Conservation (phyloP, 257 asterid genomes). For the Solanum paucissectum region DNA sequence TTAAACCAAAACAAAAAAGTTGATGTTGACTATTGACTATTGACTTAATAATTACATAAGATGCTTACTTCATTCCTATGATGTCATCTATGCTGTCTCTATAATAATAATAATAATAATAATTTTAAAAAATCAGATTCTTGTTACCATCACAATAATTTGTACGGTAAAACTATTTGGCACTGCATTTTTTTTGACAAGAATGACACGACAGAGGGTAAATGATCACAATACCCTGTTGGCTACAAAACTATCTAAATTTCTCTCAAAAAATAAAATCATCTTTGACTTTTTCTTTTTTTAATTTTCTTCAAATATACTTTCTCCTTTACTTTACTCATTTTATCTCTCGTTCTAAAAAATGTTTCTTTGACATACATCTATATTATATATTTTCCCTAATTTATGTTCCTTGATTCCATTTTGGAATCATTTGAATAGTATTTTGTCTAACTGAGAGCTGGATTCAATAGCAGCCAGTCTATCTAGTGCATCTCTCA, state of each 20-base stretch:
- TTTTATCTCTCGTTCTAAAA: background rate
- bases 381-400: too few species aligned
- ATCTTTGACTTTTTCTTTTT: background rate
- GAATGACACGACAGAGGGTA: background rate
- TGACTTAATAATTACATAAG: background rate
- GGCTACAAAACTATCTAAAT: too few species aligned
- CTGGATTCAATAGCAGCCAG: background rate
- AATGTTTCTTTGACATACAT: too few species aligned
- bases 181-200: background rate
- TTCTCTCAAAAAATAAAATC: too few species aligned
- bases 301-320: background rate
- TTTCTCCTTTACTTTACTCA: too few species aligned
- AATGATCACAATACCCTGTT: too few species aligned
- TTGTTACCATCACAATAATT: background rate
- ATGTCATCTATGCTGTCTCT: background rate
- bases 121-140: background rate
- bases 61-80: background rate
- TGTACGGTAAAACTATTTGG: too few species aligned
- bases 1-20: background rate
- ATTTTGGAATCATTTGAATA: background rate
- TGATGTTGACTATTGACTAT: background rate
- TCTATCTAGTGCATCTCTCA: background rate
- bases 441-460: background rate
- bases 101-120: too few species aligned
- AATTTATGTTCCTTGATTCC: background rate